Evolutionary conservation across 2,329 filamentous ascomycete species (phyloP).

Genomic region (Microcera coccophila): DNA sequence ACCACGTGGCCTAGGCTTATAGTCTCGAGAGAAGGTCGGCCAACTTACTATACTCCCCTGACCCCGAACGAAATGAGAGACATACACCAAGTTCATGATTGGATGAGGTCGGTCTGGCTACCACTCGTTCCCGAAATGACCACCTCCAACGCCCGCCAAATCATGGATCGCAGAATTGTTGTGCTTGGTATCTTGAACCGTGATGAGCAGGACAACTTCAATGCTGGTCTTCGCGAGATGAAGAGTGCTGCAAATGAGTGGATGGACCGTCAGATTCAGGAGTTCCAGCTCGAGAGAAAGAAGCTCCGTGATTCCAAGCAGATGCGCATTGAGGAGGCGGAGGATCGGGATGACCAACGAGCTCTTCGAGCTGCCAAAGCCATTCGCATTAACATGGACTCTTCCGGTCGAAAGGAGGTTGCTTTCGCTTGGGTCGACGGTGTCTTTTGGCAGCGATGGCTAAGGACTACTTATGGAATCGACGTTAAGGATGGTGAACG

Average conservation of each 20-base stretch:
- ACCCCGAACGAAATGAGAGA: constrained; percentile 92
- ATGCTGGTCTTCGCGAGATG: constrained; percentile 76
- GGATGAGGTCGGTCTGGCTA: constrained; percentile 97
- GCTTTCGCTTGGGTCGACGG: constrained; percentile 97
- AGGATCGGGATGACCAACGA: constrained; percentile 86
- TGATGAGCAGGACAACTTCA: constrained; percentile 74
- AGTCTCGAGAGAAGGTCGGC: constrained; percentile 82
- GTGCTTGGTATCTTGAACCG: constrained; percentile 85
- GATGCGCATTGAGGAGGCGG: constrained; percentile 89
- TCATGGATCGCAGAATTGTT: constrained; percentile 94
- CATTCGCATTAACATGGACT: constrained; percentile 87
- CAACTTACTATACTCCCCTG: constrained; percentile 84
- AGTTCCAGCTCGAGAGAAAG: constrained; percentile 89
- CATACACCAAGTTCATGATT: constrained; percentile 69
- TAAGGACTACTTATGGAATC: constrained; percentile 90
- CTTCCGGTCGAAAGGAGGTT: constrained; percentile 81
- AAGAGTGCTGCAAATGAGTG: constrained; percentile 95
- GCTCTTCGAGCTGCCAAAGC: constrained; percentile 83
- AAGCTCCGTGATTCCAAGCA: constrained; percentile 94
- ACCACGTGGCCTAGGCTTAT: constrained; percentile 93
- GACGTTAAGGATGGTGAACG: constrained; percentile 83
- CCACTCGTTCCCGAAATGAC: constrained; percentile 94
- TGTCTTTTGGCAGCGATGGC: constrained; percentile 95
- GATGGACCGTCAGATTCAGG: constrained; percentile 93
- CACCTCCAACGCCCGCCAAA: constrained; percentile 83